Evolutionary conservation across 495 filamentous ascomycete genomes (phyloP).

Genomic region (Aspergillus cavernicola): DNA sequence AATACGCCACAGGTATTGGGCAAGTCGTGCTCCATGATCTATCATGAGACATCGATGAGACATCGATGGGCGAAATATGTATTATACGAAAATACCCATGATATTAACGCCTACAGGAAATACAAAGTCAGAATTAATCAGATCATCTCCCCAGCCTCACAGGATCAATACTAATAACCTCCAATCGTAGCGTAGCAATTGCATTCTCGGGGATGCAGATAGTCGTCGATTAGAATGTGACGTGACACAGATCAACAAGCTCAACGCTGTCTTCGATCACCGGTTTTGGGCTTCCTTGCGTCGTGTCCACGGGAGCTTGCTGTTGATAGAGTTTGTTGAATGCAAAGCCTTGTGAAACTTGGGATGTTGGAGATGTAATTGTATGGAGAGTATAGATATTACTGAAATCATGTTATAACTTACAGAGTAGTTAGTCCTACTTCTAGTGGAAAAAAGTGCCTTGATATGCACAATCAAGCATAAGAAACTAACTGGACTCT

Average conservation of each 20-base stretch:
- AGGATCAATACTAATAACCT: neutral
- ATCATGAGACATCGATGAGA: too few relatives aligned
- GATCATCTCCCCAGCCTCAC: neutral
- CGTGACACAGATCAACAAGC: neutral
- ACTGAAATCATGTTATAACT: too few relatives aligned
- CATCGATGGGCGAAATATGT: neutral
- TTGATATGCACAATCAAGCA: too few relatives aligned
- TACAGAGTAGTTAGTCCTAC: too few relatives aligned
- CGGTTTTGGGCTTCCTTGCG: neutral
- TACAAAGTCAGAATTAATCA: too few relatives aligned
- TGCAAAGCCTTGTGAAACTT: too few relatives aligned
- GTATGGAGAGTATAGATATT: too few relatives aligned
- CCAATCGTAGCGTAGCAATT: neutral
- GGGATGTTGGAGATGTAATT: too few relatives aligned
- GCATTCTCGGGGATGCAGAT: neutral
- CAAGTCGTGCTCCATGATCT: neutral
- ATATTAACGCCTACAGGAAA: neutral
- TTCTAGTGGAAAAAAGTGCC: too few relatives aligned
- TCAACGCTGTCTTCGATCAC: neutral
- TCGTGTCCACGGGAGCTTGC: neutral
- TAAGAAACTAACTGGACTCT: too few relatives aligned
- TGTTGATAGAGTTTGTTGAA: neutral
- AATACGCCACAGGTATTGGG: neutral
- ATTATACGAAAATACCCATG: constrained; percentile 6
- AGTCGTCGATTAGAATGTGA: neutral